phyloP scores from a whole-genome alignment of 78 protist species.

The Dictyostelium purpureum region DNA sequence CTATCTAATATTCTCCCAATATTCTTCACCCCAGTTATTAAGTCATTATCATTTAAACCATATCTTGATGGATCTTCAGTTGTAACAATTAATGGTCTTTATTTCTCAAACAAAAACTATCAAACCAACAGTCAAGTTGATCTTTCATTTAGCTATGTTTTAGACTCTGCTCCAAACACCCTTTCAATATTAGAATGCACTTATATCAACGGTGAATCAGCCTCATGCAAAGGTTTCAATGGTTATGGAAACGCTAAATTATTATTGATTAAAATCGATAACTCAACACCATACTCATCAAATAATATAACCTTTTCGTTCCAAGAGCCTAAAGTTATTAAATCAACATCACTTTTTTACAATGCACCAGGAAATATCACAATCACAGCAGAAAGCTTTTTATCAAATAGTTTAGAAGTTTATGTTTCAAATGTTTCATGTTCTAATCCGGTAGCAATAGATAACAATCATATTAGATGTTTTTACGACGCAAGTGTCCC shows the following conservation, averaged over 20 bases:
- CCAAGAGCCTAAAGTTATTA: neutral
- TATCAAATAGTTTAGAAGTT: neutral
- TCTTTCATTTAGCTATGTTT: neutral
- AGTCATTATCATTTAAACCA: neutral
- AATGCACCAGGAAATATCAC: neutral
- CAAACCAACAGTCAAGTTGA: neutral
- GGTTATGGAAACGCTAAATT: conserved; percentile 12
- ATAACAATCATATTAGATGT: neutral
- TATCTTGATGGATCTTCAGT: neutral
- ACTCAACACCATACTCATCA: neutral
- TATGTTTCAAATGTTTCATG: neutral
- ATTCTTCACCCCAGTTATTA: neutral
- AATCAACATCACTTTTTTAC: neutral
- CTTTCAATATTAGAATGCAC: neutral
- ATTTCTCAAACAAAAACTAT: neutral
- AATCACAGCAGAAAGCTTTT: neutral
- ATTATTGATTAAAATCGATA: neutral
- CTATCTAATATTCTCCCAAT: neutral
- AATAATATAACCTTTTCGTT: neutral
- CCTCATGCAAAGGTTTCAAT: neutral
- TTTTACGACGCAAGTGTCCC: neutral
- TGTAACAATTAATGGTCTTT: neutral
- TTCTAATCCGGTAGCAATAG: neutral
- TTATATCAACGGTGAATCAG: neutral
- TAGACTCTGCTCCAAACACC: neutral